Evolutionary conservation across 2,329 filamentous ascomycete species (phyloP).

Genomic region (Colletotrichum viniferum): DNA sequence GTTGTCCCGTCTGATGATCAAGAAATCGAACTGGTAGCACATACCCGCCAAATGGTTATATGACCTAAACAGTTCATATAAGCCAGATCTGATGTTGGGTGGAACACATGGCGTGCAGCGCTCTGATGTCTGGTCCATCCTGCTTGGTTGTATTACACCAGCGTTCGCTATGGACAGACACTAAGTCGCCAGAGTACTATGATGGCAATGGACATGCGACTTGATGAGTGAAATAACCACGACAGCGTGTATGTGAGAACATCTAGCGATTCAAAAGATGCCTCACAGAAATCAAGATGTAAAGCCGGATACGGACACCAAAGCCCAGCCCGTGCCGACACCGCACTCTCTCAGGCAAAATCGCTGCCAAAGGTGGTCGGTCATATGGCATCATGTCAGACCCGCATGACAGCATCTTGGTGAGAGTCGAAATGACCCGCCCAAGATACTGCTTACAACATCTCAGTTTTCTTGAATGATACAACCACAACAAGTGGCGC

Average conservation of each 20-base stretch:
- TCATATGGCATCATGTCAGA: neutral
- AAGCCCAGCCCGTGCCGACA: neutral
- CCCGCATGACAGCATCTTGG: neutral
- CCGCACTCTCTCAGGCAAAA: neutral
- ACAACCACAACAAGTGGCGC: neutral
- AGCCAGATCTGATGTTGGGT: neutral
- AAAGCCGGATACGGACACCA: neutral
- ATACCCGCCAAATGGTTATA: accelerated
- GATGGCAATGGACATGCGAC: neutral
- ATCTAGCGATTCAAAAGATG: neutral
- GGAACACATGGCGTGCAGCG: neutral
- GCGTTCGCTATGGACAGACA: neutral
- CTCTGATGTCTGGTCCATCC: neutral
- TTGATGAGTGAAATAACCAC: neutral
- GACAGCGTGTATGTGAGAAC: neutral
- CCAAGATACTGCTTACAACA: accelerated
- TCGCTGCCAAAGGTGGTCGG: neutral
- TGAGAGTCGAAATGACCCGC: neutral
- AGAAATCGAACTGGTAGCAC: neutral
- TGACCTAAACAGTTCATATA: neutral
- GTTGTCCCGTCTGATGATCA: neutral
- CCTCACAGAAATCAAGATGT: neutral
- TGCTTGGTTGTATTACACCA: neutral
- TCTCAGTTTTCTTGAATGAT: accelerated
- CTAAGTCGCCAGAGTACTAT: neutral